Evolutionary conservation across 1,284 basidiomycete species (phyloP).

Genomic region (Entoloma clypeatum): DNA sequence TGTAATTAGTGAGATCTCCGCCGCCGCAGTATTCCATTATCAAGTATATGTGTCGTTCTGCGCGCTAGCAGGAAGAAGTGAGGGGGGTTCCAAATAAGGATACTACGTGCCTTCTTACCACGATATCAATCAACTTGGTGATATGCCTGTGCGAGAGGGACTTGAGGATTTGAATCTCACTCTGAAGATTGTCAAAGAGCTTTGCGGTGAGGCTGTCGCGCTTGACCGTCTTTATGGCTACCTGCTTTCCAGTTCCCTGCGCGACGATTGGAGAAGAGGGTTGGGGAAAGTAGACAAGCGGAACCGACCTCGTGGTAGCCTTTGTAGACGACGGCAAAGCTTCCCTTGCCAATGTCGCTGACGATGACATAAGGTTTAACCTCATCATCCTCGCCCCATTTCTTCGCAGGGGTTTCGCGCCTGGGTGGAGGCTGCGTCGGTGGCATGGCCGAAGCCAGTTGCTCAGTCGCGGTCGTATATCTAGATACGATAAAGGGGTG

Average conservation of each 20-base stretch:
- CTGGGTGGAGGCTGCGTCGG: slow-evolving; percentile 11
- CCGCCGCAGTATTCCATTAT: slow-evolving; percentile 98
- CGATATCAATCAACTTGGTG: slow-evolving; percentile 89
- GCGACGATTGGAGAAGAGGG: slow-evolving; percentile 5
- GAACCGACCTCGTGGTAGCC: slow-evolving; percentile 81
- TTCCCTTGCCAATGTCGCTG: slow-evolving; percentile 78
- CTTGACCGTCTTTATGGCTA: slow-evolving; percentile 96
- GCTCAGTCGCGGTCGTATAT: no score
- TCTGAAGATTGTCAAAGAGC: slow-evolving; percentile 94
- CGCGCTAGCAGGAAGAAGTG: slow-evolving; percentile 54
- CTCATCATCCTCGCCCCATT: slow-evolving; percentile 54
- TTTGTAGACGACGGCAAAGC: slow-evolving; percentile 95
- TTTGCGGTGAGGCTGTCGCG: slow-evolving; percentile 87
- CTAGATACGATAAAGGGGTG: no score
- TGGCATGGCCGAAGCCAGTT: slow-evolving; percentile 10
- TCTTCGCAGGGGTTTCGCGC: slow-evolving; percentile 5
- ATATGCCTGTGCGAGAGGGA: slow-evolving; percentile 91
- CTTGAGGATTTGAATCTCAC: slow-evolving; percentile 97
- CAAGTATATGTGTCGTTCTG: slow-evolving; percentile 91
- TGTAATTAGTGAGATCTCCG: slow-evolving; percentile 94
- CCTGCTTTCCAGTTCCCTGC: slow-evolving; percentile 71
- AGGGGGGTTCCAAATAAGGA: slow-evolving; percentile 2
- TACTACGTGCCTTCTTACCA: slow-evolving; percentile 62
- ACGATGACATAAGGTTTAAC: slow-evolving; percentile 71
- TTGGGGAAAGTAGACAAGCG: background rate